A percentile compares a stretch with the other conserved stretches of the same genome.
phyloP scores from a whole-genome alignment of 371 early-diverging fungal genomes.

The Syncephalastrum contaminatum region DNA sequence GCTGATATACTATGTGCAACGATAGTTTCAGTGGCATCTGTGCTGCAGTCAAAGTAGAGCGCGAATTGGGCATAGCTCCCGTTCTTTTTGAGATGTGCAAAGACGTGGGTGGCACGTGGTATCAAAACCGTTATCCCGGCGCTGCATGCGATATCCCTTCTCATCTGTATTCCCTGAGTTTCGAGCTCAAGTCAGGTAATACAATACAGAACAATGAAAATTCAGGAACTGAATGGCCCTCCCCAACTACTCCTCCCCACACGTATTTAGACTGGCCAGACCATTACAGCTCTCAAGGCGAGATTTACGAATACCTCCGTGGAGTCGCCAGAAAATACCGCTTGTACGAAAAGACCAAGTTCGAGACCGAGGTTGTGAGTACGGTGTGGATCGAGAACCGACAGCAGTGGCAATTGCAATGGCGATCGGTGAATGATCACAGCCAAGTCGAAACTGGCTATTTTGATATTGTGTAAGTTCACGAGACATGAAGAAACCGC shows the following conservation, averaged over 20 bases:
- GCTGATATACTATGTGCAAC: neutral
- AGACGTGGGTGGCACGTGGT: conserved; percentile 66
- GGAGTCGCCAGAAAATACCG: conserved; percentile 48
- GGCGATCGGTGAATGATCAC: conserved; percentile 8
- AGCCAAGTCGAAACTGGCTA: conserved; percentile 10
- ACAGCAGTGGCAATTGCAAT: conserved; percentile 49
- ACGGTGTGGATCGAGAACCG: conserved; percentile 43
- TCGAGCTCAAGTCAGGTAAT: conserved; percentile 27
- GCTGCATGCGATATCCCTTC: conserved; percentile 55
- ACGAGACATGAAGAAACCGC: conserved; percentile 4
- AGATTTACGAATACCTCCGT: conserved; percentile 54
- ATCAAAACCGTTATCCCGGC: conserved; percentile 61
- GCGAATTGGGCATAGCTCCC: conserved; percentile 42
- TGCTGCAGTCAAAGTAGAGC: conserved; percentile 55
- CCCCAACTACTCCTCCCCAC: neutral
- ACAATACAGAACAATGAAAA: neutral
- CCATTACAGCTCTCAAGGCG: conserved; percentile 38
- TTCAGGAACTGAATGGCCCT: neutral
- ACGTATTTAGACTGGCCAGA: conserved; percentile 46
- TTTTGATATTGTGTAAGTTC: conserved; percentile 35
- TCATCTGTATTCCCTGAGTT: conserved; percentile 54
- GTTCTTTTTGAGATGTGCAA: conserved; percentile 53
- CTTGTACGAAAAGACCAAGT: conserved; percentile 44
- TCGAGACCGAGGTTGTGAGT: conserved; percentile 42
- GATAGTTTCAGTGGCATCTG: conserved; percentile 59